A percentile compares a stretch with the other conserved stretches of the same genome.
These are phyloP conservation scores for Candida coleopterorum DNA, from an alignment of 805 yeast species.

Conservation along the genomic window DNA sequence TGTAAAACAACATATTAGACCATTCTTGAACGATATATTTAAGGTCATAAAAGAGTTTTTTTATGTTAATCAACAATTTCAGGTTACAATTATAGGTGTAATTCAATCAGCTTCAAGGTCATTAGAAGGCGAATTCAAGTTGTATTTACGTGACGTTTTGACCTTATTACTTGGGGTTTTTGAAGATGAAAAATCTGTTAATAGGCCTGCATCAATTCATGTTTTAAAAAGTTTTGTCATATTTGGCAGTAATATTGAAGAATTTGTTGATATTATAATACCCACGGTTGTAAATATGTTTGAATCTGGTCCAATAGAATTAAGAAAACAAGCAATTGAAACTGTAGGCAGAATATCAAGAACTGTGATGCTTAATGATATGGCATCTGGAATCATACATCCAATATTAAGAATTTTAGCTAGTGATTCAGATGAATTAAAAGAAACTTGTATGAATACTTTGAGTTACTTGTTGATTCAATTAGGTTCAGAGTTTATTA, in stretches of 20 bases:
- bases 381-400: constrained; percentile 87
- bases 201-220: constrained; percentile 58
- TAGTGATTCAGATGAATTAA: constrained; percentile 50
- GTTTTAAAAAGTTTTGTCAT: constrained; percentile 80
- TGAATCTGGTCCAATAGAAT: constrained; percentile 59
- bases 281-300: constrained; percentile 81
- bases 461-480: constrained; percentile 73
- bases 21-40: constrained; percentile 72
- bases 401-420: constrained; percentile 68
- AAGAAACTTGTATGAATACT: constrained; percentile 68
- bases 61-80: constrained; percentile 39
- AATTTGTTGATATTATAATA: constrained; percentile 79
- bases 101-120: constrained; percentile 83
- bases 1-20: constrained; percentile 87
- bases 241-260: constrained; percentile 85
- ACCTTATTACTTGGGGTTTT: constrained; percentile 72
- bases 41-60: constrained; percentile 73
- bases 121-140: constrained; percentile 87
- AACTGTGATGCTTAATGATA: constrained; percentile 68
- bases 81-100: constrained; percentile 72
- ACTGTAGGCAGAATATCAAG: constrained; percentile 79
- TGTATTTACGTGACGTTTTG: constrained; percentile 71
- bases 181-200: constrained; percentile 63
- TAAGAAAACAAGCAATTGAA: constrained; percentile 71
- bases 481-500: constrained; percentile 76